A percentile compares a stretch with the other conserved stretches of the same genome.
Evolutionary conservation across 1,139 yeast genomes (phyloP).

Genomic region (Debaryomyces singareniensis): DNA sequence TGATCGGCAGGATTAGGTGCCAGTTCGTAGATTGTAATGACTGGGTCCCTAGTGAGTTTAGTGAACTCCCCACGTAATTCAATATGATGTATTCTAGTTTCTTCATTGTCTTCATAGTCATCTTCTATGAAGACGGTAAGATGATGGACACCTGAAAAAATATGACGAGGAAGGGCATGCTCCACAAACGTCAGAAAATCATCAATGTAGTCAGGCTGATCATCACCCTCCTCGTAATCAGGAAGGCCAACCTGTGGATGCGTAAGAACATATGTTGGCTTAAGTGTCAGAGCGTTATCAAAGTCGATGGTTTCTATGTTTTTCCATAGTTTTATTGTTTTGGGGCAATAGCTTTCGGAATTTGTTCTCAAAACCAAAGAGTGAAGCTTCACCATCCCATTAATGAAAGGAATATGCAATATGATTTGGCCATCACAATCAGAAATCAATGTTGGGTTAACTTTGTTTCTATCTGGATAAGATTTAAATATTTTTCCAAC

Average conservation of each 20-base stretch:
- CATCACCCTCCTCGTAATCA: conserved; percentile 24
- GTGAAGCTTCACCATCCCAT: conserved; percentile 67
- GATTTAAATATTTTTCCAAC: conserved; percentile 46
- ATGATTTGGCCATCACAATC: conserved; percentile 83
- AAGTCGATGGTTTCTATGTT: conserved; percentile 69
- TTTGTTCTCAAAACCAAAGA: conserved; percentile 67
- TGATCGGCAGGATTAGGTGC: conserved; percentile 94
- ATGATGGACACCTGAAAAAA: conserved; percentile 65
- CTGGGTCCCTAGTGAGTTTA: conserved; percentile 58
- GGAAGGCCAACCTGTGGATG: conserved; percentile 60
- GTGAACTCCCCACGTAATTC: conserved; percentile 82
- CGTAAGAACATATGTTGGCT: conserved; percentile 46
- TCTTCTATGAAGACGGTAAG: conserved; percentile 63
- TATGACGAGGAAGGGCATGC: conserved; percentile 71
- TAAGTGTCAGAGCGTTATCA: conserved; percentile 45
- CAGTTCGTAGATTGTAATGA: conserved; percentile 73
- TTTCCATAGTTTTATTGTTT: conserved; percentile 63
- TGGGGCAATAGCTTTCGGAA: conserved; percentile 61
- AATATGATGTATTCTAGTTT: conserved; percentile 55
- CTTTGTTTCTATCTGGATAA: conserved; percentile 32
- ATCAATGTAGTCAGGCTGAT: conserved; percentile 24
- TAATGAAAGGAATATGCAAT: conserved; percentile 65
- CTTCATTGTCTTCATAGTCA: conserved; percentile 40
- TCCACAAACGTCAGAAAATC: conserved; percentile 62
- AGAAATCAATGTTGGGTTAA: conserved; percentile 50